A percentile compares a stretch with the other conserved stretches of the same genome.
phyloP scores from a whole-genome alignment of 2,329 filamentous ascomycete genomes.

The Meredithiella fracta region DNA sequence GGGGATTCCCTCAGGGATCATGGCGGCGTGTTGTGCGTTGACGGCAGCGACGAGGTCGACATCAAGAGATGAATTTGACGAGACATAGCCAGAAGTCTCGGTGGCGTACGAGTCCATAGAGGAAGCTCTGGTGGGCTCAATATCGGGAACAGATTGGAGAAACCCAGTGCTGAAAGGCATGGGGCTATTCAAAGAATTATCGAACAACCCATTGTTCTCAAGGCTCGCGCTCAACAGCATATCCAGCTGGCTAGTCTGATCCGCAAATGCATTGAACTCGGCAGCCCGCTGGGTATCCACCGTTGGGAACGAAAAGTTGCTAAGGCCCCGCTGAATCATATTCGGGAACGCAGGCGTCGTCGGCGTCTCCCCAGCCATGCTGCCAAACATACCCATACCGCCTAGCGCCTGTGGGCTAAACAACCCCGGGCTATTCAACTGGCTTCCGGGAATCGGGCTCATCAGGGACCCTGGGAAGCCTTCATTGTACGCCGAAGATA shows the following conservation, averaged over 20 bases:
- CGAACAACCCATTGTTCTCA: conserved; percentile 1
- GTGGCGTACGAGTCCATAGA: conserved; percentile 8
- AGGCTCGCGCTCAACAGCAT: conserved; percentile 4
- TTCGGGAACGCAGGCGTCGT: conserved; percentile 4
- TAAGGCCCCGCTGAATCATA: conserved; percentile 3
- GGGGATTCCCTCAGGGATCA: not conserved
- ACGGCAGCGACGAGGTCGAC: not conserved
- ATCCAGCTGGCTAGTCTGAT: not conserved
- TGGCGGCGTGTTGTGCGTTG: not conserved
- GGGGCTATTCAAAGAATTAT: conserved; percentile 8
- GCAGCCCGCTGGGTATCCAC: conserved; percentile 1
- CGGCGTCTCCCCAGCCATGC: conserved; percentile 1
- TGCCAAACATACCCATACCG: not conserved
- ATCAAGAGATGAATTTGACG: conserved; percentile 4
- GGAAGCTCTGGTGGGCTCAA: conserved; percentile 11
- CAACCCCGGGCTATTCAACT: not conserved
- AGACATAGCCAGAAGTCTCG: conserved; percentile 10
- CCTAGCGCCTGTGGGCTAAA: conserved; percentile 1
- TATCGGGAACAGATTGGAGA: conserved; percentile 2
- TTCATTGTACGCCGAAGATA: not conserved
- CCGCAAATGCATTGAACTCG: conserved; percentile 2
- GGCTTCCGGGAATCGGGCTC: conserved; percentile 3
- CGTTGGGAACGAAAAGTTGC: conserved; percentile 1
- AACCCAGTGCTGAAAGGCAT: conserved; percentile 2
- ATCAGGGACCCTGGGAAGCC: not conserved